Evolutionary conservation across 768 basidiomycete species (phyloP).

Genomic region (Agaricus blazei): DNA sequence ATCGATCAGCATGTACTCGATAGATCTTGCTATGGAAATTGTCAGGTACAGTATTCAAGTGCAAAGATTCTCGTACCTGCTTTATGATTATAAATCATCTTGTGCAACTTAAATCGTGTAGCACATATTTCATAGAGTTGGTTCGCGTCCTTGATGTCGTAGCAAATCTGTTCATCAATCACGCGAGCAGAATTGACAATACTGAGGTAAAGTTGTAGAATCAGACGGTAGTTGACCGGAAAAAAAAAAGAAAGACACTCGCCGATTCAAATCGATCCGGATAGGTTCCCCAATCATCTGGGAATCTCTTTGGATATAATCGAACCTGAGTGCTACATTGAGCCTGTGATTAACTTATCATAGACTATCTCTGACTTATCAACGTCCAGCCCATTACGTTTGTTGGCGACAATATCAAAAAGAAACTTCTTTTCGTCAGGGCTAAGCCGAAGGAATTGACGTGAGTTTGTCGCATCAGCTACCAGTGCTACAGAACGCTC

Average conservation of each 20-base stretch:
- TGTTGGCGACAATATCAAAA: constrained; percentile 84
- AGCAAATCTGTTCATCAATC: constrained; percentile 70
- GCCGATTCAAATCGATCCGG: constrained; percentile 47
- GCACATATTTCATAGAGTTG: constrained; percentile 70
- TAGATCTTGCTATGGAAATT: constrained; percentile 53
- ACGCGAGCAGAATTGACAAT: constrained; percentile 74
- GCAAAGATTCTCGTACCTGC: constrained; percentile 37
- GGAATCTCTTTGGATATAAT: constrained; percentile 76
- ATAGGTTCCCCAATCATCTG: constrained; percentile 64
- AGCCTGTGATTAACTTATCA: background rate
- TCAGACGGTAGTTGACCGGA: background rate
- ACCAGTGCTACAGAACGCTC: constrained; percentile 16
- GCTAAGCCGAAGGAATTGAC: constrained; percentile 12
- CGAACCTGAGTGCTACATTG: constrained; percentile 44
- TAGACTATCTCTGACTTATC: constrained; percentile 55
- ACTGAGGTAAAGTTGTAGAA: constrained; percentile 26
- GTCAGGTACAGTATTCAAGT: background rate
- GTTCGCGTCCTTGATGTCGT: constrained; percentile 77
- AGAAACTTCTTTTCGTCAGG: constrained; percentile 61
- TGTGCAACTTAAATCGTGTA: constrained; percentile 76
- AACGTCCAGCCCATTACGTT: constrained; percentile 77
- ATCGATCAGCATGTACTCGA: constrained; percentile 85
- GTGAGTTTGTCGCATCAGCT: background rate
- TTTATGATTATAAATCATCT: constrained; percentile 80
- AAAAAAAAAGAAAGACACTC: constrained; percentile 12